phyloP scores from a whole-genome alignment of 176 grass and related monocot species.

The Oryza australiensis region DNA sequence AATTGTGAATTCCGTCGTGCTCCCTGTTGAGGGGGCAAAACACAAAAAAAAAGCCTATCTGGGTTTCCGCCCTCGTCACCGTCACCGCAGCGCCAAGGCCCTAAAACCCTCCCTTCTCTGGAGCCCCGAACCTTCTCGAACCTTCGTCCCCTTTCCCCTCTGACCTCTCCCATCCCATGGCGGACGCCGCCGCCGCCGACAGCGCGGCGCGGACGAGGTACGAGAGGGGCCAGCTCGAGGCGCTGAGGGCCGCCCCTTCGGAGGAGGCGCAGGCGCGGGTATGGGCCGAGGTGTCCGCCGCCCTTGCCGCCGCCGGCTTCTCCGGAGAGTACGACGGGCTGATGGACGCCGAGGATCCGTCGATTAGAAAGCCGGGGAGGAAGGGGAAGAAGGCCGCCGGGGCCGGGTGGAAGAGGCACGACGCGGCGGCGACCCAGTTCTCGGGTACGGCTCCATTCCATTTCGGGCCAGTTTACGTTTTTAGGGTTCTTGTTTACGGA shows the following conservation, averaged over 20 bases:
- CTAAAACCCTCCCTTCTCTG: not conserved
- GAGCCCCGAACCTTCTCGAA: not conserved
- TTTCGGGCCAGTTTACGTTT: not conserved
- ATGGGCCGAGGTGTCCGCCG: slow-evolving; percentile 56
- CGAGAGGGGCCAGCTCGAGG: slow-evolving; percentile 47
- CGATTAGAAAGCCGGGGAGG: slow-evolving; percentile 15
- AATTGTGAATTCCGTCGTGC: not conserved
- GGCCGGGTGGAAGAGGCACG: slow-evolving; percentile 21
- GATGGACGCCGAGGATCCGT: not conserved
- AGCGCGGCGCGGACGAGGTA: slow-evolving; percentile 23
- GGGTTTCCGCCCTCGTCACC: no score
- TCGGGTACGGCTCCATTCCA: slow-evolving; percentile 22
- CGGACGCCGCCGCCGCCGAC: not conserved
- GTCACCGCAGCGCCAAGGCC: not conserved
- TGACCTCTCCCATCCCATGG: not conserved
- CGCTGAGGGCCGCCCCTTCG: slow-evolving; percentile 26
- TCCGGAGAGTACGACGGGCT: slow-evolving; percentile 57
- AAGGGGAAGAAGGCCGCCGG: slow-evolving; percentile 25
- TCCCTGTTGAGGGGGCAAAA: not conserved
- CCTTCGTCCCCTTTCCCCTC: not conserved
- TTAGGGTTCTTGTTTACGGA: not conserved
- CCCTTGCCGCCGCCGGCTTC: slow-evolving; percentile 46
- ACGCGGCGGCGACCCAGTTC: not conserved
- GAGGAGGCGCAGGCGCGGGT: slow-evolving; percentile 38
- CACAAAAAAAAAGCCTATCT: no score